Evolutionary conservation across 208 protist genomes (phyloP).

Genomic region (Angomonas ambiguus): DNA sequence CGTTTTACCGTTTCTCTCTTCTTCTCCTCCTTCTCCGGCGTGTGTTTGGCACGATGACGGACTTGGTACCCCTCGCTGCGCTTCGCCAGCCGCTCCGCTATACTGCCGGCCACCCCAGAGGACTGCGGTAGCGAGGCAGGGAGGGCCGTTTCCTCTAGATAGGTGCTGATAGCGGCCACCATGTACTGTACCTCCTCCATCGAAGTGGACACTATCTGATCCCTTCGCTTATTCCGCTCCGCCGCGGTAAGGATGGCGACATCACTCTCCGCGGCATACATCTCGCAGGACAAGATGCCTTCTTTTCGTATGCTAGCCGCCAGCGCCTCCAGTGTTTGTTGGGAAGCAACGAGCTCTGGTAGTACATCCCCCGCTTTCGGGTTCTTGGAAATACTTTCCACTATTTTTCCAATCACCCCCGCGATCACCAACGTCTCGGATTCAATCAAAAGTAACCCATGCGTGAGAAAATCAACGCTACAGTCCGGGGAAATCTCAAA

Average conservation of each 20-base stretch:
- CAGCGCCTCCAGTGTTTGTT: constrained; percentile 12
- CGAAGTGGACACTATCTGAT: constrained; percentile 54
- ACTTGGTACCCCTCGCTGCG: constrained; percentile 54
- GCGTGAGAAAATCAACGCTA: constrained; percentile 57
- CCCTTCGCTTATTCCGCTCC: constrained; percentile 42
- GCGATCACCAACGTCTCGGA: constrained; percentile 67
- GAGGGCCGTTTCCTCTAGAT: constrained; percentile 48
- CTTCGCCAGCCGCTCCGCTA: constrained; percentile 58
- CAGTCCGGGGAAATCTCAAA: constrained; percentile 82
- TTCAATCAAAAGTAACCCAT: constrained; percentile 71
- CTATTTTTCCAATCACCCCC: constrained; percentile 43
- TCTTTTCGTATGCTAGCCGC: constrained; percentile 22
- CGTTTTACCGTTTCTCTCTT: constrained; percentile 25
- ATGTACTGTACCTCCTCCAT: constrained; percentile 55
- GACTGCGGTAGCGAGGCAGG: constrained; percentile 17
- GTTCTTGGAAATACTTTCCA: constrained; percentile 23
- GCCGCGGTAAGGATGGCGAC: constrained; percentile 7
- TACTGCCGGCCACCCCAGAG: constrained; percentile 12
- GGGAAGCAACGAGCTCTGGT: constrained; percentile 30
- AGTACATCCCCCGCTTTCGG: constrained; percentile 22
- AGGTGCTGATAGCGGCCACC: constrained; percentile 70
- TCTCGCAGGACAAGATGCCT: constrained; percentile 24
- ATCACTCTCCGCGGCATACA: constrained; percentile 16
- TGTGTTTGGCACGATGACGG: constrained; percentile 14
- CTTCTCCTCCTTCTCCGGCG: constrained; percentile 14